Base-by-base conservation (phyloP, 1,284 basidiomycete genomes). In the Leccinum idahoense region DNA sequence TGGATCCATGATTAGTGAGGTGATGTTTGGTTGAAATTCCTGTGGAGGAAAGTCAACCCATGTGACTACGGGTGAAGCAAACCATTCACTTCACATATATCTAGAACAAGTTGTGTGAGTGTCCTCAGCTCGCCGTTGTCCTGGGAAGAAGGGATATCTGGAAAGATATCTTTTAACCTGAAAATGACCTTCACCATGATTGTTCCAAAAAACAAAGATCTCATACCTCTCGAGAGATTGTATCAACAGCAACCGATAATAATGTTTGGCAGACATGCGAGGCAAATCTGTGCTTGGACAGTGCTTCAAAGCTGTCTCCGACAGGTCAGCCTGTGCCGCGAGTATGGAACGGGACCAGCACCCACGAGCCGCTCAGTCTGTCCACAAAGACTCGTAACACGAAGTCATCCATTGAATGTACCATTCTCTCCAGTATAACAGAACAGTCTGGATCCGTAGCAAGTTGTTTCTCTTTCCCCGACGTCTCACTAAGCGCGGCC, bases 221-320 rank as follows among this genome's bases (percentile, higher is more conserved):
- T 39, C 57, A 60, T 64, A 93, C 93, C 84, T 98, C 95, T 70
- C 94, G 83, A 57, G 87, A 83, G 26, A 95, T 77, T 0, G 93
- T 94, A 56, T 88, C 83, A n/a, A 77, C 78, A 1, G 88, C 87
- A 6, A 93, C 82, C 4, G 82, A 83, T 67, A 96, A 82, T 66
- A 96, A 79, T 0, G 94, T 96, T 75, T 97, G 94, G 67, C 90
- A 89, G 8, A 96, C 94, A 82, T 97, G 95, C 26, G 93, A 95
- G 15, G 90, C 93, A 77, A 94, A 95, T 23, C 94, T 85, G 72
- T 97, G 92, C 69, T 81, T 85, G 44, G 86, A 79, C 15, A 96
- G 80, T 53, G 80, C 73, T 65, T 86, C 86, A 68, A 87, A 92
- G 15, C 90, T 92, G 62, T 44, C 35, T 37, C 60, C 46, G 49